Conservation (phyloP, 805 yeast species). For the Schwanniomyces pseudopolymorphus region DNA sequence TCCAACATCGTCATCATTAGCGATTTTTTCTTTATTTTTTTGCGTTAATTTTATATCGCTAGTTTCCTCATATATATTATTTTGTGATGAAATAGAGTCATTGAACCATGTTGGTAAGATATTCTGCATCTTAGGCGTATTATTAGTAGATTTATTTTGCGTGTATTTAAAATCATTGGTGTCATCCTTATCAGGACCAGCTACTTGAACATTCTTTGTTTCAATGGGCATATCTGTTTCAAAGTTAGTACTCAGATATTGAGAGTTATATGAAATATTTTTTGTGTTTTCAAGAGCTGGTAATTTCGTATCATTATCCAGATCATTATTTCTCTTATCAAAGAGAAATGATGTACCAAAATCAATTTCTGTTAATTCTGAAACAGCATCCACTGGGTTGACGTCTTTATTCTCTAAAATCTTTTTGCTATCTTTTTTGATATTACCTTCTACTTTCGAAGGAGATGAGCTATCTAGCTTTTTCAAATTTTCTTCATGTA, state of each 20-base stretch:
- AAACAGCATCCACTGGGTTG: no score
- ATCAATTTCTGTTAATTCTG: slow-evolving; percentile 5
- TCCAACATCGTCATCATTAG: slow-evolving; percentile 48
- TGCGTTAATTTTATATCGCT: not conserved
- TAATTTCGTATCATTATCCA: no score
- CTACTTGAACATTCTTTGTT: no score
- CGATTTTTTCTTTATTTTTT: slow-evolving; percentile 6
- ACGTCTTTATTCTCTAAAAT: not conserved
- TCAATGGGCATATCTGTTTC: no score
- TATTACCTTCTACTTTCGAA: not conserved
- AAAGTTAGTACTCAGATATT: no score
- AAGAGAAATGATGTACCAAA: slow-evolving; percentile 16
- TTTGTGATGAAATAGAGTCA: slow-evolving; percentile 1
- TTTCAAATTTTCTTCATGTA: slow-evolving; percentile 5
- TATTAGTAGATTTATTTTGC: slow-evolving; percentile 8
- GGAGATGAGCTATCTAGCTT: not conserved
- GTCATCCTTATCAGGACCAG: not conserved
- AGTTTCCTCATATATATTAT: slow-evolving; percentile 4
- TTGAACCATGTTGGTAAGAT: slow-evolving; percentile 36
- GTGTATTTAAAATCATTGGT: slow-evolving; percentile 8
- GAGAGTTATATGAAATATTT: no score
- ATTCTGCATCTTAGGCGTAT: slow-evolving; percentile 3
- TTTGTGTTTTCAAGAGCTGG: no score
- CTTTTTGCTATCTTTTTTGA: not conserved
- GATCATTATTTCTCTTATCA: not conserved